These are phyloP conservation scores for Amanita phalloides DNA, from an alignment of 768 basidiomycete species.

Conservation along the genomic window DNA sequence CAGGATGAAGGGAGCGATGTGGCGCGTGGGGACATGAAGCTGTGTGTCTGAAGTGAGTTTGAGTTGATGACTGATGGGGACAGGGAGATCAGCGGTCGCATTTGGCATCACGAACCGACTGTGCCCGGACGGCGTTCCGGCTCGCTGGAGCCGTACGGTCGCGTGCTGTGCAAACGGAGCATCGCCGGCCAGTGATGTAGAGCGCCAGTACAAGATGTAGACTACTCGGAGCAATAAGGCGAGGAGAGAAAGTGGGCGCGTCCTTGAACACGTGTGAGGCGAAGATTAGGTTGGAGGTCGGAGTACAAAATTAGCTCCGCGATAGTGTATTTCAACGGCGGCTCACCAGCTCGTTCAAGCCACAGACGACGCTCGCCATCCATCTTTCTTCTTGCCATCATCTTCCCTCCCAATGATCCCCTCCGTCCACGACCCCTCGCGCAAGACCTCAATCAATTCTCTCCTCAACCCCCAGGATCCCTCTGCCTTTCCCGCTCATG, in stretches of 20 bases:
- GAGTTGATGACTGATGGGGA: slow-evolving; percentile 4
- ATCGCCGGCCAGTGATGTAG: background rate
- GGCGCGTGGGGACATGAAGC: background rate
- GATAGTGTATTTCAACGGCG: slow-evolving; percentile 7
- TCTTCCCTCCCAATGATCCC: slow-evolving; percentile 15
- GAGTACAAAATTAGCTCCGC: slow-evolving; percentile 8
- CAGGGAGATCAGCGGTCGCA: slow-evolving; percentile 5
- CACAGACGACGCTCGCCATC: background rate
- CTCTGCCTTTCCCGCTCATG: slow-evolving; percentile 14
- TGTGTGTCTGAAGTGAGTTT: slow-evolving; percentile 1
- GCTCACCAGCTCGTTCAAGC: background rate
- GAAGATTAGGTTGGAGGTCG: slow-evolving; percentile 3
- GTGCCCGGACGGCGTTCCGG: slow-evolving; percentile 3
- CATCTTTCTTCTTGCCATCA: slow-evolving; percentile 1
- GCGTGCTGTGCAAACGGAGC: background rate
- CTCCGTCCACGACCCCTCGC: slow-evolving; percentile 23
- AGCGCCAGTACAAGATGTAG: too few relatives aligned
- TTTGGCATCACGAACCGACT: background rate
- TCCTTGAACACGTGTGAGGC: background rate
- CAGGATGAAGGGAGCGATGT: background rate
- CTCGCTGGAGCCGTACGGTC: background rate
- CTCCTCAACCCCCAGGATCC: slow-evolving; percentile 30
- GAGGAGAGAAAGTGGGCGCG: background rate
- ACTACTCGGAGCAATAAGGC: background rate
- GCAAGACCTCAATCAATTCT: slow-evolving; percentile 30